These are phyloP conservation scores for Hygrocybe punicea DNA, from an alignment of 768 basidiomycete genomes.

Conservation along the genomic window DNA sequence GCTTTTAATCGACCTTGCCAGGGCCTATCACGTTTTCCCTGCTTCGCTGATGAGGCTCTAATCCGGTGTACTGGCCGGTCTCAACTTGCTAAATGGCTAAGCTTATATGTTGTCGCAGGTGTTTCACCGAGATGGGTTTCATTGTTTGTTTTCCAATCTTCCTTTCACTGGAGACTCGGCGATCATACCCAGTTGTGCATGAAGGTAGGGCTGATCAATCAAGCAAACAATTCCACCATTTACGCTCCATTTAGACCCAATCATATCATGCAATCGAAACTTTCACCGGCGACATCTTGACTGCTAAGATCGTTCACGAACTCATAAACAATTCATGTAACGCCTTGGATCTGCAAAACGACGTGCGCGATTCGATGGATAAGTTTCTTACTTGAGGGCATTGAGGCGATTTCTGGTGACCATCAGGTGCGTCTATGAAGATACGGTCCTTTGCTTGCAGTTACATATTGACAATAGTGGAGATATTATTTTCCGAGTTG, in stretches of 20 bases:
- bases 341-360: slow-evolving; percentile 6
- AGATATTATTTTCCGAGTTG: not conserved
- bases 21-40: no score
- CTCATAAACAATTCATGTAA: slow-evolving; percentile 14
- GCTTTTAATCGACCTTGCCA: slow-evolving; percentile 20
- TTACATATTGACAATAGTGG: not conserved
- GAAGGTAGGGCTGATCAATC: not conserved
- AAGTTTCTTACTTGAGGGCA: slow-evolving; percentile 12
- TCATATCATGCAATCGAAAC: not conserved
- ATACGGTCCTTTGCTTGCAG: not conserved
- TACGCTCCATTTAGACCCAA: not conserved
- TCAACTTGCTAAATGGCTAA: not conserved
- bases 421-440: not conserved
- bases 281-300: not conserved
- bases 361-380: slow-evolving; percentile 9
- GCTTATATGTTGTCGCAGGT: not conserved
- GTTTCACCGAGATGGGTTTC: not conserved
- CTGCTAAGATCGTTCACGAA: not conserved
- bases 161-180: not conserved
- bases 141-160: not conserved
- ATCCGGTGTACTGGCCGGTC: no score
- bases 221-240: not conserved
- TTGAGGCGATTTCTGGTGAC: slow-evolving; percentile 1
- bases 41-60: no score
- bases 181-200: not conserved